These are phyloP conservation scores for Kwoniella europaea DNA, from an alignment of 768 basidiomycete species.

Conservation along the genomic window DNA sequence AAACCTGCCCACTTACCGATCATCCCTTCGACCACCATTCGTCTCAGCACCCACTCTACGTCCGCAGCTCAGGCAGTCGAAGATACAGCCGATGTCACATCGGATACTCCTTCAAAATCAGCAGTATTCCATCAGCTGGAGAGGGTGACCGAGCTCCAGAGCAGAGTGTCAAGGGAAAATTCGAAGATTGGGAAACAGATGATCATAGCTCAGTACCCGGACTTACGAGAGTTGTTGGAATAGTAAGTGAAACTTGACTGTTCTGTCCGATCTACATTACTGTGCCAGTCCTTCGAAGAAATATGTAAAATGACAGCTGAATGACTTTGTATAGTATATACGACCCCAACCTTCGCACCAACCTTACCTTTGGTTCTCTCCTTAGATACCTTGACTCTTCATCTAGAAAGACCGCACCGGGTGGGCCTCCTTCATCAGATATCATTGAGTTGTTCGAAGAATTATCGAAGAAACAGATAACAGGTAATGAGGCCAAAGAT, in stretches of 20 bases:
- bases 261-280: background rate
- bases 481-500: slow-evolving; percentile 39
- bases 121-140: slow-evolving; percentile 33
- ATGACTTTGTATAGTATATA: slow-evolving; percentile 35
- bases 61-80: background rate
- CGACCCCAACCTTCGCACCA: slow-evolving; percentile 37
- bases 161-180: slow-evolving; percentile 41
- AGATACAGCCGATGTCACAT: background rate
- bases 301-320: background rate
- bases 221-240: slow-evolving; percentile 45
- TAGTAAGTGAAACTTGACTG: slow-evolving; percentile 36
- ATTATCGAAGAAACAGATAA: slow-evolving; percentile 27
- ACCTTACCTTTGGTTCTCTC: slow-evolving; percentile 38
- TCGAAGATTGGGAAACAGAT: slow-evolving; percentile 37
- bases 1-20: background rate
- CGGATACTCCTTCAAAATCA: background rate
- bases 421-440: background rate
- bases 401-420: background rate
- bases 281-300: too few relatives aligned
- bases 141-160: slow-evolving; percentile 36
- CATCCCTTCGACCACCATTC: background rate
- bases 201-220: slow-evolving; percentile 50
- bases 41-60: background rate
- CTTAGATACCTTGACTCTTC: slow-evolving; percentile 14
- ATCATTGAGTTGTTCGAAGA: slow-evolving; percentile 30